phyloP scores from a whole-genome alignment of 1,284 basidiomycete genomes.

The Marasmius fiardii region DNA sequence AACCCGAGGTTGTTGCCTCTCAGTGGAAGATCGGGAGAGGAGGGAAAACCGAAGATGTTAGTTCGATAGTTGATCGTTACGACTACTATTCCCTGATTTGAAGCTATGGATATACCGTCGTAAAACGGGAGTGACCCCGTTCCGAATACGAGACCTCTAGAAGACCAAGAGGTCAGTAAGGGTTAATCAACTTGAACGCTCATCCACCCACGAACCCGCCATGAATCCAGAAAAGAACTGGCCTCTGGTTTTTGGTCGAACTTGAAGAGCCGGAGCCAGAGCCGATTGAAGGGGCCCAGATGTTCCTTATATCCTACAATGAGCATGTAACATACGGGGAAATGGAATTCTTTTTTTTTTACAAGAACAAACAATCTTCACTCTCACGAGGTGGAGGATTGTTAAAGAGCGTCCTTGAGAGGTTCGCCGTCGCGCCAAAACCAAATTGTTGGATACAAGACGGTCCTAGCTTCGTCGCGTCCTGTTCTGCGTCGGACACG shows the following conservation, averaged over 20 bases:
- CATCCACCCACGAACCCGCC: conserved; percentile 5
- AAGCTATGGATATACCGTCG: conserved; percentile 15
- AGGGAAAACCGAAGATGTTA: conserved; percentile 20
- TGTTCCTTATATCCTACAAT: conserved; percentile 3
- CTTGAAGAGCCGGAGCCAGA: too few relatives aligned
- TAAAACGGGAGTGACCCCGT: conserved; percentile 8
- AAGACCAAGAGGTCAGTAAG: not conserved
- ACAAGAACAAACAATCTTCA: conserved; percentile 19
- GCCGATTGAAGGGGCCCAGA: conserved; percentile 5
- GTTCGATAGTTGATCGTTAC: conserved; percentile 21
- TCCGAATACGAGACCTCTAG: conserved; percentile 1
- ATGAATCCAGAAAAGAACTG: conserved; percentile 9
- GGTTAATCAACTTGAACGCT: too few relatives aligned
- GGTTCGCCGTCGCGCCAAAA: conserved; percentile 3
- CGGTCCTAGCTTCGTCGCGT: conserved; percentile 11
- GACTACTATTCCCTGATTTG: conserved; percentile 17
- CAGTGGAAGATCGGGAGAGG: conserved; percentile 15
- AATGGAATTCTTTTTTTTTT: not conserved
- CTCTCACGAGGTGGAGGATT: conserved; percentile 13
- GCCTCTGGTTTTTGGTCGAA: not conserved
- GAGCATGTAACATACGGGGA: not conserved
- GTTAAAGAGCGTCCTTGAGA: conserved; percentile 13
- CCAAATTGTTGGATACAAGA: conserved; percentile 17
- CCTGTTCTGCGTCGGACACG: conserved; percentile 2
- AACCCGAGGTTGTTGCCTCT: conserved; percentile 17